Base-by-base conservation (phyloP, 2,329 filamentous ascomycete species). In the Venturiaceae sp. region DNA sequence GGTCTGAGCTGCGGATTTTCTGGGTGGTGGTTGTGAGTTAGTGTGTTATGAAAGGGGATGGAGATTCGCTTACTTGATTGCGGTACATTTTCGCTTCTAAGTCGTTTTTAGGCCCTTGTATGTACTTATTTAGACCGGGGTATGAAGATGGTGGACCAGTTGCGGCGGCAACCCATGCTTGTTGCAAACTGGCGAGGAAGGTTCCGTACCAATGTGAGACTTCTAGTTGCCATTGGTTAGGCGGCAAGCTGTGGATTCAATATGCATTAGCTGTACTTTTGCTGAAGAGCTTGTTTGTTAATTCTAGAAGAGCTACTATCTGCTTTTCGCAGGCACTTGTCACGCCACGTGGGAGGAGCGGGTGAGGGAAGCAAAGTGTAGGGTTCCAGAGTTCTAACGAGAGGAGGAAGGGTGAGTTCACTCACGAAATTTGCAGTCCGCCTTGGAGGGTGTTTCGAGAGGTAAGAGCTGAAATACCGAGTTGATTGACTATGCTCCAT, bases 171-270 rank as follows among this genome's bases (percentile, higher is more conserved):
- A 62, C 52, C 2, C 41, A 16, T n/a, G 11, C 41, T 7, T 32
- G 16, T 41, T 65, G 63, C 9, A 63, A n/a, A 5, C 34, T 55
- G 13, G 63, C 63, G 8, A 65, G 34, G 9, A 57, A 47, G 21
- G 47, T 53, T 30, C 50, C 57, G 47, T 60, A 26, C 58, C 53
- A 61, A 30, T 63, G 50, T 28, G 61, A 59, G 4, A 61, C 53
- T n/a, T 65, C 63, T 6, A 59, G 26, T 41, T 64, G 58, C 63
- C 63, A 65, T 55, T 65, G 63, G 37, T 64, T 63, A 19, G 28
- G 21, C 30, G 63, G 62, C 14, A 65, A 53, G 6, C 57, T 52
- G 7, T n/a, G n/a, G n/a, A n/a, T n/a, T n/a, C n/a, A n/a, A n/a
- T n/a, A n/a, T n/a, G n/a, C n/a, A n/a, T n/a, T n/a, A n/a, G n/a